Conservation (phyloP, 805 yeast species). For the Priceomyces carsonii region DNA sequence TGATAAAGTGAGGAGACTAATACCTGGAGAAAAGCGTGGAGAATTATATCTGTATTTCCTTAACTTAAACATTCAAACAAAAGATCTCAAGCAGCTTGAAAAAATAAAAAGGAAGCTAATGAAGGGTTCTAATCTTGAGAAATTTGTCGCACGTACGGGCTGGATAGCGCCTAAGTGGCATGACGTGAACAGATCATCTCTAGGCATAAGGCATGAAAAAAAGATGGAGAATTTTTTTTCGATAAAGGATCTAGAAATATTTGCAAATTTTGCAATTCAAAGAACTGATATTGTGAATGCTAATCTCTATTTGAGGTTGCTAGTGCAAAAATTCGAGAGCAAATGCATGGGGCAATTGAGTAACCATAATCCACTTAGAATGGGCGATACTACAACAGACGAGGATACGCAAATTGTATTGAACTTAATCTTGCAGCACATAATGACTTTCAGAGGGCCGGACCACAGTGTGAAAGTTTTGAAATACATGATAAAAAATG, state of each 20-base stretch:
- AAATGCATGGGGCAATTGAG: conserved; percentile 15
- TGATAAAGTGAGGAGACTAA: conserved; percentile 15
- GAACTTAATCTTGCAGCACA: conserved; percentile 27
- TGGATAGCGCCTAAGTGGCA: conserved; percentile 38
- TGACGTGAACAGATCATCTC: conserved; percentile 21
- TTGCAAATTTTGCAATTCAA: conserved; percentile 22
- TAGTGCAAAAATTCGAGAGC: conserved; percentile 37
- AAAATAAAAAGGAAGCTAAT: conserved; percentile 22
- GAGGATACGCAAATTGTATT: conserved; percentile 29
- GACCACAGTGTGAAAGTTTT: conserved; percentile 32
- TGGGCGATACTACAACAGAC: conserved; percentile 15
- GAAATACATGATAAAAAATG: conserved; percentile 29
- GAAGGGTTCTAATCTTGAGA: conserved; percentile 31
- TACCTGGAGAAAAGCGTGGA: conserved; percentile 16
- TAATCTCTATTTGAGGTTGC: conserved; percentile 33
- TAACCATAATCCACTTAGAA: conserved; percentile 8
- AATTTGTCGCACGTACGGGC: conserved; percentile 38
- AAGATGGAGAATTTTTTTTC: conserved; percentile 35
- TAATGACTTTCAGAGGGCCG: conserved; percentile 40
- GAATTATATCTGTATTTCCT: conserved; percentile 32
- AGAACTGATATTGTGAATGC: conserved; percentile 31
- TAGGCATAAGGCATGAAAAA: conserved; percentile 16
- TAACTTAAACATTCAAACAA: conserved; percentile 32
- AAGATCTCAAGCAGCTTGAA: conserved; percentile 12
- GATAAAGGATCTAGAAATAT: conserved; percentile 23